A percentile compares a stretch with the other conserved stretches of the same genome.
phyloP scores from a whole-genome alignment of 1,284 basidiomycete species.

The Schizopora paradoxa region DNA sequence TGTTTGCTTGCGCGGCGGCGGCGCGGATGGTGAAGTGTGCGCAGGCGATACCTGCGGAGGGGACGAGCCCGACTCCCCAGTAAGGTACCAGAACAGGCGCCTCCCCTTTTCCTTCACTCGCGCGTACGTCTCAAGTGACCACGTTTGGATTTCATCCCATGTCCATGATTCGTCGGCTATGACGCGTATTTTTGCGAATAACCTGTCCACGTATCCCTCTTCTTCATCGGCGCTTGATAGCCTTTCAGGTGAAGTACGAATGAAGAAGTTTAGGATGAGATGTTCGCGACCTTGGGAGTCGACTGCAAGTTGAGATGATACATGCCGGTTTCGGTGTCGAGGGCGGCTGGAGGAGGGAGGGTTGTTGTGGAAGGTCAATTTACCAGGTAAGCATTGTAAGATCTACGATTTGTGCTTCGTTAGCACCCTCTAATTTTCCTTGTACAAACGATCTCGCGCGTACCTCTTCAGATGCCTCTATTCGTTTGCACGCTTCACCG shows the following conservation, averaged over 20 bases:
- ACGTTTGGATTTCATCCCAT: slow-evolving; percentile 45
- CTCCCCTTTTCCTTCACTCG: slow-evolving; percentile 42
- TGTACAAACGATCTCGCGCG: too few relatives aligned
- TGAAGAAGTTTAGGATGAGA: slow-evolving; percentile 74
- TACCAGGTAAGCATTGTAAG: slow-evolving; percentile 55
- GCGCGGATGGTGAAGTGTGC: slow-evolving; percentile 17
- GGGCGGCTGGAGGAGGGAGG: slow-evolving; percentile 65
- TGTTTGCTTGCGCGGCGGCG: slow-evolving; percentile 26
- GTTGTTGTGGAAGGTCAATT: slow-evolving; percentile 71
- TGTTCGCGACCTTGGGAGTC: slow-evolving; percentile 71
- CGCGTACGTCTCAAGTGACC: slow-evolving; percentile 39
- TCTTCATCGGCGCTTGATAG: slow-evolving; percentile 29
- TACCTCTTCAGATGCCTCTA: slow-evolving; percentile 70
- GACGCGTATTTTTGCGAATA: not conserved
- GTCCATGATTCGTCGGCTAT: slow-evolving; percentile 42
- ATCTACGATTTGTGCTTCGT: slow-evolving; percentile 42
- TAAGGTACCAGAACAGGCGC: slow-evolving; percentile 61
- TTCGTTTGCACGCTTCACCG: slow-evolving; percentile 79
- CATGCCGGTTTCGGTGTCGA: slow-evolving; percentile 72
- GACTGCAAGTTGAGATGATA: slow-evolving; percentile 65
- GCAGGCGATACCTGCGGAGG: slow-evolving; percentile 12
- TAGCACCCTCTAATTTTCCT: too few relatives aligned
- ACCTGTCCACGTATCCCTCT: slow-evolving; percentile 32
- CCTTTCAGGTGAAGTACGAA: slow-evolving; percentile 51
- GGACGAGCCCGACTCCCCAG: slow-evolving; percentile 41